Evolutionary conservation across 805 yeast genomes (phyloP).

Genomic region (Saturnispora quitensis): DNA sequence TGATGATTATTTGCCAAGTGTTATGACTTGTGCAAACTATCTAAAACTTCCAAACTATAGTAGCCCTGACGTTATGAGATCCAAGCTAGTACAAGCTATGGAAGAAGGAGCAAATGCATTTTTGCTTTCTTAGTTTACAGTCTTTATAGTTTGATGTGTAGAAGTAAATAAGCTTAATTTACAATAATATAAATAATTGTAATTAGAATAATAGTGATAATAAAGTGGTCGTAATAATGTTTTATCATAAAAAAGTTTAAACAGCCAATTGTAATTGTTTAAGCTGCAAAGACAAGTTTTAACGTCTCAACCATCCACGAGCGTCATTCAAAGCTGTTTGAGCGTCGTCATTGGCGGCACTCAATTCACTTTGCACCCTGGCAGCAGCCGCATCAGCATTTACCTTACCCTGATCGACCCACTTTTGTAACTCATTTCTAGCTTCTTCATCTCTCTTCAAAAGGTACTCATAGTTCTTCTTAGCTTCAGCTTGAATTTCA

Average conservation of each 20-base stretch:
- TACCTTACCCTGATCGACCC: slow-evolving; percentile 18
- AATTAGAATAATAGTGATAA: neutral
- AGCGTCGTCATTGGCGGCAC: neutral
- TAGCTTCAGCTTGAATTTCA: slow-evolving; percentile 24
- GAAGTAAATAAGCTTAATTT: neutral
- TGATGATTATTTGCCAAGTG: slow-evolving; percentile 88
- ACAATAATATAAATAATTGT: neutral
- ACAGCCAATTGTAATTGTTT: neutral
- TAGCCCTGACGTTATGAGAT: slow-evolving; percentile 46
- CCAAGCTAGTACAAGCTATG: slow-evolving; percentile 59
- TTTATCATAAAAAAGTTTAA: neutral
- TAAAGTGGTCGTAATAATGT: neutral
- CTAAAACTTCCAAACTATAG: slow-evolving; percentile 82
- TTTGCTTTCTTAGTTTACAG: slow-evolving; percentile 46
- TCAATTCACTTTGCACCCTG: slow-evolving; percentile 20
- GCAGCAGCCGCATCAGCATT: slow-evolving; percentile 18
- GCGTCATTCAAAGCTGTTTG: neutral
- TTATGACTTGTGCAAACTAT: slow-evolving; percentile 97
- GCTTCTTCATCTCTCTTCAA: slow-evolving; percentile 20
- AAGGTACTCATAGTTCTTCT: slow-evolving; percentile 17
- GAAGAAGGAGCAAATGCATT: slow-evolving; percentile 86
- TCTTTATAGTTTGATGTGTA: neutral
- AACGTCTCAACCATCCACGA: slow-evolving; percentile 19
- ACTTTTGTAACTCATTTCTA: slow-evolving; percentile 11
- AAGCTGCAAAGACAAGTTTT: neutral